phyloP scores from a whole-genome alignment of 2,329 filamentous ascomycete genomes.

The Emergomyces africanus region DNA sequence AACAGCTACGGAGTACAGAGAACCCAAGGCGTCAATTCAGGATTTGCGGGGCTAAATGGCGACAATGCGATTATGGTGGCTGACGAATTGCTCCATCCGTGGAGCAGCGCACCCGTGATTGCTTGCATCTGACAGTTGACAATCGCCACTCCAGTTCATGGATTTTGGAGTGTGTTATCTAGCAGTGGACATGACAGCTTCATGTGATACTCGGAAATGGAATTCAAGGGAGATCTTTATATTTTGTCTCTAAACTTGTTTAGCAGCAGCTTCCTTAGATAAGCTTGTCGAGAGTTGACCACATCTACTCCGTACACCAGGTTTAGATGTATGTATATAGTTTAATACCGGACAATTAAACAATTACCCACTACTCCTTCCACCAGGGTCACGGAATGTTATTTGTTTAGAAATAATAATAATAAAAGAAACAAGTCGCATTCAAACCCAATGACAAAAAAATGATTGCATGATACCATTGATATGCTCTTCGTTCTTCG shows the following conservation, averaged over 20 bases:
- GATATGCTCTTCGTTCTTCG: too few species aligned
- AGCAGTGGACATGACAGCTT: neutral
- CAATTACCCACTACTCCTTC: too few species aligned
- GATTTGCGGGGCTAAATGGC: neutral
- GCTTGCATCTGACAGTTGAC: neutral
- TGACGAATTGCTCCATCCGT: neutral
- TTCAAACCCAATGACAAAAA: too few species aligned
- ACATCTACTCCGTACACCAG: neutral
- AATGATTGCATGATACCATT: too few species aligned
- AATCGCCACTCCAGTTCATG: too few species aligned
- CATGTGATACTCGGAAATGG: neutral
- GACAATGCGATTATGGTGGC: neutral
- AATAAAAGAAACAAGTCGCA: too few species aligned
- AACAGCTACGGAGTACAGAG: neutral
- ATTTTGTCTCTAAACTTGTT: neutral
- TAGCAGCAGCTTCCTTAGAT: neutral
- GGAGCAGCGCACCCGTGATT: neutral
- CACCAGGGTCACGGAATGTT: too few species aligned
- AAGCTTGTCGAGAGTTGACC: neutral
- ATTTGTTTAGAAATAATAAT: too few species aligned
- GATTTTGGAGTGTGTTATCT: neutral
- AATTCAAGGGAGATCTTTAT: neutral
- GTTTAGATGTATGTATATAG: neutral
- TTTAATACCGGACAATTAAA: neutral
- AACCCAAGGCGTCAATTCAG: neutral